These are phyloP conservation scores for Cylindricascospora bacillispora DNA, from an alignment of 1,139 yeast species.

Conservation along the genomic window DNA sequence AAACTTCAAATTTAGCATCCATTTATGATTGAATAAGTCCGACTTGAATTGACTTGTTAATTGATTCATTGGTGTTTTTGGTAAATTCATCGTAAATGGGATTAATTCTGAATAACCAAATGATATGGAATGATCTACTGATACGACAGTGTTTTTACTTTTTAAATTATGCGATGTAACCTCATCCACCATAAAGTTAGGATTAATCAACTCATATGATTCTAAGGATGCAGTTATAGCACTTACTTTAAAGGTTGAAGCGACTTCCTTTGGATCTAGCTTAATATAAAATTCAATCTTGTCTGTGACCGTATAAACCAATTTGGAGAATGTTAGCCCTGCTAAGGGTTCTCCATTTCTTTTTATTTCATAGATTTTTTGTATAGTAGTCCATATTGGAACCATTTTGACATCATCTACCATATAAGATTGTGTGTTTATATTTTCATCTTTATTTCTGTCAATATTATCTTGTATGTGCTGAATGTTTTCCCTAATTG, in stretches of 20 bases:
- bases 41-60: conserved; percentile 28
- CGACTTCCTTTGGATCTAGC: conserved; percentile 8
- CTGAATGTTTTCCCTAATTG: conserved; percentile 3
- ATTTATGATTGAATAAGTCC: conserved; percentile 26
- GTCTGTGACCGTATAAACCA: conserved; percentile 39
- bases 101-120: conserved; percentile 18
- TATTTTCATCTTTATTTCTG: conserved; percentile 1
- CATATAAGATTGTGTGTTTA: conserved; percentile 1
- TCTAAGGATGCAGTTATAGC: conserved; percentile 26
- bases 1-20: conserved; percentile 26
- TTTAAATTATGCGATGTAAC: conserved; percentile 4
- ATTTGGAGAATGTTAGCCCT: conserved; percentile 27
- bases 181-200: conserved; percentile 11
- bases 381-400: conserved; percentile 23
- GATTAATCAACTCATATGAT: conserved; percentile 24
- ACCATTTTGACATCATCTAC: conserved; percentile 4
- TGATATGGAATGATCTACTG: conserved; percentile 22
- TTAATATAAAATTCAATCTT: conserved; percentile 32
- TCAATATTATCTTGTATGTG: conserved; percentile 1
- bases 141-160: conserved; percentile 14
- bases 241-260: conserved; percentile 14
- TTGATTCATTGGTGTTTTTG: conserved; percentile 22
- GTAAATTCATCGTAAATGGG: conserved; percentile 23
- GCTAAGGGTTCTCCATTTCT: conserved; percentile 25
- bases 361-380: conserved; percentile 26